Base-by-base conservation (phyloP, 805 yeast genomes). In the Schwanniomyces pseudopolymorphus region DNA sequence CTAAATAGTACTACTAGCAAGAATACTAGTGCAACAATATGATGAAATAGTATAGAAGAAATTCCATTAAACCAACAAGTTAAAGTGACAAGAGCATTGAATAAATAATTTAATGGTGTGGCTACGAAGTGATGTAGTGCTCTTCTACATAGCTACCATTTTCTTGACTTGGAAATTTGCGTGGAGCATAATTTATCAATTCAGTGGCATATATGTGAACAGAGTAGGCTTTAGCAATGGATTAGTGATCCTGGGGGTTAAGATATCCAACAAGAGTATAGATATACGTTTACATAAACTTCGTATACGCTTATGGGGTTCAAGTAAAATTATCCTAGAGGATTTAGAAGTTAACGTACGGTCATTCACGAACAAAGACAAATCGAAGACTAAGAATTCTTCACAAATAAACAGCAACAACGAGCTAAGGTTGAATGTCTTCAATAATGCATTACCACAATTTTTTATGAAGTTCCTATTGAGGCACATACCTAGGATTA, bases 251-350 rank as follows among this genome's bases (percentile, higher is more conserved):
- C 68, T 70, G 49, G 55, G 63, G 3, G 52, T 72, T 20, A 41
- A 57, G 4, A 43, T 64, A 44, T 43, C 43, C 9, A 46, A 53
- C 19, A 47, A 45, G 22, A 42, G 39, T 22, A n/a, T 45, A n/a
- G 20, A 40, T 14, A 13, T 71, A 1, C 21, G 44, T 3, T 39
- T 66, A 5, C 49, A 54, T 9, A 58, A 67, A 11, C 38, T 69
- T 2, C 49, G 72, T 19, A 51, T 71, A 26, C 52, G 70, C 33
- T 56, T 70, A 16, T 72, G 77, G 77, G 75, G 76, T 5, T 69
- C 65, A 42, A 49, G 67, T 16, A 60, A 52, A 55, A 33, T 70
- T 7, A 66, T 72, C 17, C 26, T 71, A 4, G 63, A 63, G 19
- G 68, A 60, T 40, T 40, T 67, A 22, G 54, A 45, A 2, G 39